phyloP scores from a whole-genome alignment of 768 basidiomycete species.

The Leucosporidium yakuticum region DNA sequence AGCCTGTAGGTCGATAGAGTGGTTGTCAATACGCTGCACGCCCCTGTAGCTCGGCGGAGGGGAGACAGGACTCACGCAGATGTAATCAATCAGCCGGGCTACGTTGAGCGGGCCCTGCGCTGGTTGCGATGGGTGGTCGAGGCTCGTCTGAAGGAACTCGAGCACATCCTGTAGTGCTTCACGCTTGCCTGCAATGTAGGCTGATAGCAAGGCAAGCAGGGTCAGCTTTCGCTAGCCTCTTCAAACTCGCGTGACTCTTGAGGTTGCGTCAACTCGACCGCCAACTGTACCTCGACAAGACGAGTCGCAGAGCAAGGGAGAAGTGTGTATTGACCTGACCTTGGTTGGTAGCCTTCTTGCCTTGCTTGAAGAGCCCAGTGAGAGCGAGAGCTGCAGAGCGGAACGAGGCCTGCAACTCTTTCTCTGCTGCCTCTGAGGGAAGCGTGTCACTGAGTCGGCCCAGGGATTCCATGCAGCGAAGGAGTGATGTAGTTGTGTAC shows the following conservation, averaged over 20 bases:
- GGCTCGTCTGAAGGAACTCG: slow-evolving; percentile 31
- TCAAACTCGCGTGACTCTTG: neutral
- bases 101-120: slow-evolving; percentile 6
- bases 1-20: slow-evolving; percentile 11
- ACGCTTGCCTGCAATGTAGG: slow-evolving; percentile 29
- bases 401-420: slow-evolving; percentile 14
- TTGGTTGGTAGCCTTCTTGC: slow-evolving; percentile 20
- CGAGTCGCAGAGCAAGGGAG: too few relatives aligned
- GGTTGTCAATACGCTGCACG: rapidly evolving
- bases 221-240: neutral
- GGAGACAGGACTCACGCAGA: slow-evolving; percentile 20
- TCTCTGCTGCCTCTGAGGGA: slow-evolving; percentile 9
- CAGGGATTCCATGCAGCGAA: slow-evolving; percentile 11
- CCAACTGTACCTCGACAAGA: neutral
- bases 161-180: slow-evolving; percentile 33
- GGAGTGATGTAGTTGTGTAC: neutral
- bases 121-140: slow-evolving; percentile 21
- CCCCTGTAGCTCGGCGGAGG: neutral
- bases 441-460: slow-evolving; percentile 13
- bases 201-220: slow-evolving; percentile 1
- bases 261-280: neutral
- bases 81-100: slow-evolving; percentile 30
- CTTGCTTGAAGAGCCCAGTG: slow-evolving; percentile 31
- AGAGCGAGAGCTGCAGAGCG: slow-evolving; percentile 18
- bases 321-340: slow-evolving; percentile 8